phyloP scores from a whole-genome alignment of 768 basidiomycete genomes.

The Agaricus sinodeliciosus region DNA sequence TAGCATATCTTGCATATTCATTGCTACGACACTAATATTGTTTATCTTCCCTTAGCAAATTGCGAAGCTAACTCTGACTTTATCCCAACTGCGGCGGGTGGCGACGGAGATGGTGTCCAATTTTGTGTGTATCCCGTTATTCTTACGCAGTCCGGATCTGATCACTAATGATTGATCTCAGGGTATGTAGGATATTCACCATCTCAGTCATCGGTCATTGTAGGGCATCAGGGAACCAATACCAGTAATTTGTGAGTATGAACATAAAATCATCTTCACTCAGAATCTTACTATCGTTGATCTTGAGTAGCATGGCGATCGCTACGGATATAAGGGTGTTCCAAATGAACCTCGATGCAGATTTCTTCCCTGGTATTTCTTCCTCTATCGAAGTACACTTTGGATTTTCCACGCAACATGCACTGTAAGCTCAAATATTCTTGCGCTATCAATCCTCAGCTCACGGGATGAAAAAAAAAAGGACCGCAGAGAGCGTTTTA shows the following conservation, averaged over 20 bases:
- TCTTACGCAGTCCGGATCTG: no score
- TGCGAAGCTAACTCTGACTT: slow-evolving; percentile 24
- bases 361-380: slow-evolving; percentile 39
- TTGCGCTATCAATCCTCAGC: background rate
- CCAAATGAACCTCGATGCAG: slow-evolving; percentile 24
- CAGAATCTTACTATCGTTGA: background rate
- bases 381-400: slow-evolving; percentile 32
- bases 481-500: slow-evolving; percentile 33
- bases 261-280: background rate
- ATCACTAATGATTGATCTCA: background rate
- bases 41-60: background rate
- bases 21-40: background rate
- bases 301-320: slow-evolving; percentile 23
- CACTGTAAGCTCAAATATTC: slow-evolving; percentile 22
- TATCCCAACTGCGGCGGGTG: slow-evolving; percentile 42
- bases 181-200: slow-evolving; percentile 11
- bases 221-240: slow-evolving; percentile 31
- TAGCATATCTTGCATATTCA: slow-evolving; percentile 6
- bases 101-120: slow-evolving; percentile 35
- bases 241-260: slow-evolving; percentile 24
- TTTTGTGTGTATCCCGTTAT: slow-evolving; percentile 27
- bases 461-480: slow-evolving; percentile 12
- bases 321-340: slow-evolving; percentile 32
- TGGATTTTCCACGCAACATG: slow-evolving; percentile 38
- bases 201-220: slow-evolving; percentile 21